phyloP scores from a whole-genome alignment of 2,329 filamentous ascomycete species.

The Diaporthe sp. region DNA sequence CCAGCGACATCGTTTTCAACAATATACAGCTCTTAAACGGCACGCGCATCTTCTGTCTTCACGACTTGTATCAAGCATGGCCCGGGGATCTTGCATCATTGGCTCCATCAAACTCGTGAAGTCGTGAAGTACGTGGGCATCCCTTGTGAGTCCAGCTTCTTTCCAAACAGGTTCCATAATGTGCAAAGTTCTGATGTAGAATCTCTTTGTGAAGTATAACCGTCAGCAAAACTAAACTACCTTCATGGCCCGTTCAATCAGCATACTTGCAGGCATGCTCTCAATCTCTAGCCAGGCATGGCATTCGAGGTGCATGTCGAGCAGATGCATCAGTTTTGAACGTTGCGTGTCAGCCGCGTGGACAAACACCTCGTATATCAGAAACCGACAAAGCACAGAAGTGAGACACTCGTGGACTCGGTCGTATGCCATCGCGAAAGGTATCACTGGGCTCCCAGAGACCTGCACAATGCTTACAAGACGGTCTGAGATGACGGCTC shows the following conservation, averaged over 20 bases:
- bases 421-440: constrained; percentile 12
- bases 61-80: background rate
- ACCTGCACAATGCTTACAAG: constrained; percentile 11
- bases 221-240: background rate
- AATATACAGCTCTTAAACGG: background rate
- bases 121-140: background rate
- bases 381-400: constrained; percentile 19
- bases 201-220: background rate
- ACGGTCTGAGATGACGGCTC: background rate
- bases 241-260: background rate
- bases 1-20: background rate
- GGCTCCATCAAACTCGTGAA: background rate
- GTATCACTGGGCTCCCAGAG: background rate
- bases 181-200: background rate
- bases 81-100: background rate
- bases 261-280: background rate
- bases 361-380: constrained; percentile 18
- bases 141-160: background rate
- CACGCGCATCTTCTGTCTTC: background rate
- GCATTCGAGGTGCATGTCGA: background rate
- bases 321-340: constrained; percentile 4
- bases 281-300: too few relatives aligned
- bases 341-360: constrained; percentile 9
- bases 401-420: constrained; percentile 27
- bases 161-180: background rate